Conservation (phyloP, 2,329 filamentous ascomycete species). For the Juglanconis juglandina region DNA sequence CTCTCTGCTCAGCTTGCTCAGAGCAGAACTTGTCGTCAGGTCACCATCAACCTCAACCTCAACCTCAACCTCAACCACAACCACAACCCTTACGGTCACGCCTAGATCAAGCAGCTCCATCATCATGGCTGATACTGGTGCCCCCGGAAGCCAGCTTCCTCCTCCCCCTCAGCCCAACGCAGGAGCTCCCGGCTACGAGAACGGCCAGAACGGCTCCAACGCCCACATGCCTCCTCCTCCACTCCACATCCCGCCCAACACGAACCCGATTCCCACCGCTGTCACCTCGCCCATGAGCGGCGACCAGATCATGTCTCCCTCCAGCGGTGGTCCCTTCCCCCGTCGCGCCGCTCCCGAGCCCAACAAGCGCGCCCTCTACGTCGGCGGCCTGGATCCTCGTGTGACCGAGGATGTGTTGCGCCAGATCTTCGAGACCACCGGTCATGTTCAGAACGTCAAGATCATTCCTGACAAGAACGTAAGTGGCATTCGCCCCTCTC, state of each 20-base stretch:
- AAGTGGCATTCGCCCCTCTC: constrained; percentile 40
- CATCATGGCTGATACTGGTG: constrained; percentile 75
- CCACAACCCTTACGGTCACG: background rate
- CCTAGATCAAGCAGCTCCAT: constrained; percentile 6
- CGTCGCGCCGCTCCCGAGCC: constrained; percentile 93
- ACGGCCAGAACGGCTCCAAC: constrained; percentile 69
- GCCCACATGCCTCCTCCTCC: constrained; percentile 86
- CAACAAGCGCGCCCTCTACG: constrained; percentile 96
- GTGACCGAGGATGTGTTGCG: constrained; percentile 95
- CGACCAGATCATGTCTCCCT: constrained; percentile 75
- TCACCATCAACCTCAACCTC: background rate
- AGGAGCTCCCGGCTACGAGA: constrained; percentile 68
- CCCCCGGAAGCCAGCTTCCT: constrained; percentile 64
- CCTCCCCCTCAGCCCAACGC: constrained; percentile 65
- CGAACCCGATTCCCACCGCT: constrained; percentile 87
- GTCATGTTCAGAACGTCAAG: constrained; percentile 97
- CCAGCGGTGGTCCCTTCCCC: constrained; percentile 74
- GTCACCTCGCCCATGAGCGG: constrained; percentile 83
- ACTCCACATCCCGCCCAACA: constrained; percentile 93
- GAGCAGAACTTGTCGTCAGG: constrained; percentile 1
- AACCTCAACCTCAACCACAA: background rate
- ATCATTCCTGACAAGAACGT: constrained; percentile 99
- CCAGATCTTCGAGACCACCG: constrained; percentile 98
- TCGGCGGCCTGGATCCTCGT: constrained; percentile 89
- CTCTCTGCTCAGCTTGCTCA: background rate